Evolutionary conservation across 352 stramenopile species (phyloP).

Genomic region (Phytophthora tubulina): DNA sequence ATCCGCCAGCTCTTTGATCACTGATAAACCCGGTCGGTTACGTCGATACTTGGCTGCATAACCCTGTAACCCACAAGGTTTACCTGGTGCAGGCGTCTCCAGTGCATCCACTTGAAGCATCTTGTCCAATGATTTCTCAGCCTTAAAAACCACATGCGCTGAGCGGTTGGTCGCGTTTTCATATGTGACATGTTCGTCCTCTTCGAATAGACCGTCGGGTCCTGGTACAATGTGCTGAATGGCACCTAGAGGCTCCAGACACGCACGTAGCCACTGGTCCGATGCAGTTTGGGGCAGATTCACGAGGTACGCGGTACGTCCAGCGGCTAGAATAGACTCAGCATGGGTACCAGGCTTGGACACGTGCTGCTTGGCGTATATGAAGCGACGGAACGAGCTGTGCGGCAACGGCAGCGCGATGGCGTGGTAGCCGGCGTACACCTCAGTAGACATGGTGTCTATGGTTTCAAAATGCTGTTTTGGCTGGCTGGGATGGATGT

Average conservation of each 20-base stretch:
- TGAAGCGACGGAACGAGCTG: constrained; percentile 71
- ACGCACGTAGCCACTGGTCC: constrained; percentile 64
- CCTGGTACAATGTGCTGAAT: constrained; percentile 69
- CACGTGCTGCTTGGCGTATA: constrained; percentile 83
- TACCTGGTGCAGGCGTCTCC: constrained; percentile 39
- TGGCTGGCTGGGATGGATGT: too few species aligned
- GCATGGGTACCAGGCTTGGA: constrained; percentile 43
- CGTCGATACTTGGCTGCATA: constrained; percentile 75
- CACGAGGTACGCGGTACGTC: constrained; percentile 81
- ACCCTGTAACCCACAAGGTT: constrained; percentile 51
- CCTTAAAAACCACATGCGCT: constrained; percentile 83
- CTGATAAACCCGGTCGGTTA: constrained; percentile 71
- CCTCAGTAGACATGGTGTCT: constrained; percentile 9
- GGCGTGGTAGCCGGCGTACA: constrained; percentile 74
- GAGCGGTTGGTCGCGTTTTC: constrained; percentile 48
- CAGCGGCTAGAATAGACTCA: constrained; percentile 61
- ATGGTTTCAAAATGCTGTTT: neutral
- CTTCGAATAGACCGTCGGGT: constrained; percentile 11
- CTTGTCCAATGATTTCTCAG: constrained; percentile 63
- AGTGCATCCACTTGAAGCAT: constrained; percentile 56
- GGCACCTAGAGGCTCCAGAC: constrained; percentile 58
- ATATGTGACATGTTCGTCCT: constrained; percentile 20
- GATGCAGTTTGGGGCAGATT: constrained; percentile 66
- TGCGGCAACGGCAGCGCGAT: constrained; percentile 73
- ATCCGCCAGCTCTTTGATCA: constrained; percentile 75